phyloP scores from a whole-genome alignment of 2,329 filamentous ascomycete species.

The Aspergillus sp. region DNA sequence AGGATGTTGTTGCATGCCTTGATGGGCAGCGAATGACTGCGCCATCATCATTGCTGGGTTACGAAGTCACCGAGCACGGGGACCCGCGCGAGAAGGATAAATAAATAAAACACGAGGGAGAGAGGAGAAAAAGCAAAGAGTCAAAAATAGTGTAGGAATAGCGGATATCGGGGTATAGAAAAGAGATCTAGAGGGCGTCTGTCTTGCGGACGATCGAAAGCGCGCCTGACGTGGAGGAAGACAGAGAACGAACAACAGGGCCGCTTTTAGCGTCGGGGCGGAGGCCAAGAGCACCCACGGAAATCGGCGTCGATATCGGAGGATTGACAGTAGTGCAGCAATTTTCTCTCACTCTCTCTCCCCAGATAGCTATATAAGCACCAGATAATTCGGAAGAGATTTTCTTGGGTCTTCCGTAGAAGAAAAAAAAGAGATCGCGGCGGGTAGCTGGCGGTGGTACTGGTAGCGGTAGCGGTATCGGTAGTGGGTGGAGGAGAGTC shows the following conservation, averaged over 20 bases:
- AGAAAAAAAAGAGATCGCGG: conserved; percentile 12
- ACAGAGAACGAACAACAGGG: conserved; percentile 10
- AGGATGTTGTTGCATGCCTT: conserved; percentile 52
- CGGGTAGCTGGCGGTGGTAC: neutral
- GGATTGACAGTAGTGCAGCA: too few species aligned
- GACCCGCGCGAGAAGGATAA: conserved; percentile 9
- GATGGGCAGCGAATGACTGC: conserved; percentile 52
- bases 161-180: conserved; percentile 15
- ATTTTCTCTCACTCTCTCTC: too few species aligned
- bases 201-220: conserved; percentile 15
- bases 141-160: conserved; percentile 3
- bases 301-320: conserved; percentile 20
- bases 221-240: conserved; percentile 24
- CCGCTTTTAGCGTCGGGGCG: conserved; percentile 29
- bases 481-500: neutral
- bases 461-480: neutral
- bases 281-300: conserved; percentile 30
- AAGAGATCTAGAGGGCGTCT: conserved; percentile 19
- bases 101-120: neutral
- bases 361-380: too few species aligned
- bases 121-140: neutral
- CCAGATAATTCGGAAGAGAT: too few species aligned
- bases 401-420: too few species aligned
- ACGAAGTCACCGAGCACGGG: conserved; percentile 29
- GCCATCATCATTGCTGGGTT: conserved; percentile 47